phyloP scores from a whole-genome alignment of 176 grass and related monocot species.

The Dendrocalamus sinicus region DNA sequence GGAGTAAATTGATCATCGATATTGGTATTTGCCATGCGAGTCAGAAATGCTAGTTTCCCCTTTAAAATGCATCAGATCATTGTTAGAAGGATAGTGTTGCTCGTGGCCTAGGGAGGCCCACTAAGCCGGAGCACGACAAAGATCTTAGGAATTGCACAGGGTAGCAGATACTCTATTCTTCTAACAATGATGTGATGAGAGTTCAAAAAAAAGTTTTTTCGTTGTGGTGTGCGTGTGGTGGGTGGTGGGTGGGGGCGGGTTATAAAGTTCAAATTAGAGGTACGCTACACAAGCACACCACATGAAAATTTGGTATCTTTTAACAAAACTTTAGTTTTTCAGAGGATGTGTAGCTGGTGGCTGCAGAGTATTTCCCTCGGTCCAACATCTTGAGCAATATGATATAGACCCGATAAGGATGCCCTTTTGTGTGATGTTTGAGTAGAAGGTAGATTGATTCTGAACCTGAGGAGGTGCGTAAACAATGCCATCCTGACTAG shows the following conservation, averaged over 20 bases:
- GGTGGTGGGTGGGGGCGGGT: not conserved
- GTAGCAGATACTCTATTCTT: not conserved
- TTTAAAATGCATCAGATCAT: not conserved
- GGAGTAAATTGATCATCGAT: not conserved
- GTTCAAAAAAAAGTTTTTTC: not conserved
- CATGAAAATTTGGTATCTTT: not conserved
- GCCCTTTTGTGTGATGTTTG: not conserved
- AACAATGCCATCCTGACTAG: not conserved
- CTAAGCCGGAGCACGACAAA: not conserved
- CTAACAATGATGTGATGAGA: slow-evolving; percentile 16
- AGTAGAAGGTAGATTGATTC: slow-evolving; percentile 4
- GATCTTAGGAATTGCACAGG: not conserved
- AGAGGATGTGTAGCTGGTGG: not conserved
- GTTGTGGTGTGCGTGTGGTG: too few relatives aligned
- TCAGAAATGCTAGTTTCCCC: not conserved
- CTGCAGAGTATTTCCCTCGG: not conserved
- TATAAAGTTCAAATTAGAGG: not conserved
- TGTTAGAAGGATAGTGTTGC: not conserved
- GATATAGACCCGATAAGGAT: not conserved
- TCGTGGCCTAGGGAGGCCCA: not conserved
- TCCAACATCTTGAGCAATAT: slow-evolving; percentile 3
- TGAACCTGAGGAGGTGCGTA: not conserved
- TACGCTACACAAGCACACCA: not conserved
- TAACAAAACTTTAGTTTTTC: not conserved
- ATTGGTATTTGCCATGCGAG: not conserved